Conservation (phyloP, 108 stramenopile species). For the Skeletonema costatum region DNA sequence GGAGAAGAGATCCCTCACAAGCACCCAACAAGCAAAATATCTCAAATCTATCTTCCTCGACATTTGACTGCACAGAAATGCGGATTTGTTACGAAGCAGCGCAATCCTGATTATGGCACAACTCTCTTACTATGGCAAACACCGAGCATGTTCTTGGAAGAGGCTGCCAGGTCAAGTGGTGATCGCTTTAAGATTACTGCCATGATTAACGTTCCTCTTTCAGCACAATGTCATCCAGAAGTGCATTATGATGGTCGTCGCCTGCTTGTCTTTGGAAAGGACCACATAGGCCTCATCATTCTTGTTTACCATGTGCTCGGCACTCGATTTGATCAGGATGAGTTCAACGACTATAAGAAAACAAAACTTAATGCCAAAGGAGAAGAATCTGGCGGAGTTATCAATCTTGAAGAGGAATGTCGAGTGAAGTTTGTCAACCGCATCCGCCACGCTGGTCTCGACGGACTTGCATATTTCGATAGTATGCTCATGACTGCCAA, state of each 20-base stretch:
- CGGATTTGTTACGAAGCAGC: slow-evolving; percentile 70
- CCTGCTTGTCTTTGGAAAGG: slow-evolving; percentile 70
- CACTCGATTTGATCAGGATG: slow-evolving; percentile 35
- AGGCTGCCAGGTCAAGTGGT: background rate
- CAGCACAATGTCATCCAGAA: slow-evolving; percentile 50
- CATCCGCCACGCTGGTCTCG: slow-evolving; percentile 66
- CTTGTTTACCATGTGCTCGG: slow-evolving; percentile 65
- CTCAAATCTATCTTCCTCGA: slow-evolving; percentile 38
- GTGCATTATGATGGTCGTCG: slow-evolving; percentile 64
- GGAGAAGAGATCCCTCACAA: slow-evolving; percentile 36
- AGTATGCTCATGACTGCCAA: slow-evolving; percentile 62
- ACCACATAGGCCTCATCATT: slow-evolving; percentile 66
- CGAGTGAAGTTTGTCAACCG: slow-evolving; percentile 54
- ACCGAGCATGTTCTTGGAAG: slow-evolving; percentile 8
- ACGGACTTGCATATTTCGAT: slow-evolving; percentile 63
- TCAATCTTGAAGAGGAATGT: slow-evolving; percentile 12
- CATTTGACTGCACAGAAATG: slow-evolving; percentile 48
- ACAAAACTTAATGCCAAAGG: background rate
- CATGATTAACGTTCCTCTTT: slow-evolving; percentile 62
- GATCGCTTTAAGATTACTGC: slow-evolving; percentile 48
- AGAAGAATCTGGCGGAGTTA: slow-evolving; percentile 47
- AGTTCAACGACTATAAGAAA: slow-evolving; percentile 3
- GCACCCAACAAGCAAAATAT: slow-evolving; percentile 41
- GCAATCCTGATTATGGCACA: slow-evolving; percentile 44
- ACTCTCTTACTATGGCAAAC: slow-evolving; percentile 61